Base-by-base conservation (phyloP, 2,329 filamentous ascomycete genomes). In the Colletotrichum agaves region DNA sequence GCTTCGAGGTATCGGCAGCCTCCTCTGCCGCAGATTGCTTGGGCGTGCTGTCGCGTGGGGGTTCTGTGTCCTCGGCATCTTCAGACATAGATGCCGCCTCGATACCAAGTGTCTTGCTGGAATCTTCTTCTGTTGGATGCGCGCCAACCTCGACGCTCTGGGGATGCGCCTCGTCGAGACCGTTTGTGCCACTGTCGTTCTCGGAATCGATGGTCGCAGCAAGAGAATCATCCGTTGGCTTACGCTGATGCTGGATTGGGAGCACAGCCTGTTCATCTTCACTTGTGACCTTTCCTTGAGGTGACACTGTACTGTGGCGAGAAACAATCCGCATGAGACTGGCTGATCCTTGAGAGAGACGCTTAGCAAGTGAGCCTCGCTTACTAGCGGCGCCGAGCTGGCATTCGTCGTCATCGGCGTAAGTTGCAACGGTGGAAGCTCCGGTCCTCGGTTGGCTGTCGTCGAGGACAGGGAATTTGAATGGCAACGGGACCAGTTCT, bases 351-450 rank as follows among this genome's bases (percentile, higher is more conserved):
- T 77, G 78, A 1, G 87, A 88, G 2, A 87, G 74, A 17, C 83
- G 81, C 56, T 84, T 84, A 4, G 81, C 82, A 17, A 84, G 70
- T 3, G 84, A 83, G 13, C 74, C 73, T 21, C 78, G 77, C 59
- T 75, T 78, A 71, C 69, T 69, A 63, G 49, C 71, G 55, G 61
- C 71, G 52, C 17, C 66, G 10, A 70, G 75, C 47, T 60, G 67
- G 11, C 77, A 73, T 11, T 84, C 84, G 31, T 89, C 84, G 31
- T 90, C 85, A 63, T 91, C 90, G 15, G 90, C 90, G 73, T 91
- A 85, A 0, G 91, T 91, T 3, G 90, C 92, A 19, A 92, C 83
- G 2, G 92, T 92, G 2, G 90, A 93, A 31, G 85, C 84, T 15
- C 83, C 82, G 5, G 85, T 81, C 74, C 12, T 69, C 43, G 23